These are phyloP conservation scores for Phytophthora agathidicida DNA, from an alignment of 352 stramenopile genomes.

Conservation along the genomic window DNA sequence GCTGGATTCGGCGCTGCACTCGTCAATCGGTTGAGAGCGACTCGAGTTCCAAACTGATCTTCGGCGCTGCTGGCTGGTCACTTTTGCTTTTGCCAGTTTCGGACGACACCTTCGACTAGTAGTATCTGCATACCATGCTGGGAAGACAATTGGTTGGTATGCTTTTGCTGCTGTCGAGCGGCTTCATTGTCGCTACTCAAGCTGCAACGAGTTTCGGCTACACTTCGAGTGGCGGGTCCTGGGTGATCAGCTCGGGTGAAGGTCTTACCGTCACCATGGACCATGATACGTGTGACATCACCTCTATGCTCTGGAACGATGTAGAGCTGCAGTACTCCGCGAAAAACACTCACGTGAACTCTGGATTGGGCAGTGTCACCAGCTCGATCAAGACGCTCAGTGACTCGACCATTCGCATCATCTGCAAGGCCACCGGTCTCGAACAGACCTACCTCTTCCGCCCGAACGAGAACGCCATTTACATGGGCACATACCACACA, in stretches of 20 bases:
- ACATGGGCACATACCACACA: slow-evolving; percentile 56
- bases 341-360: slow-evolving; percentile 51
- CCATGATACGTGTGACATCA: slow-evolving; percentile 52
- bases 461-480: slow-evolving; percentile 50
- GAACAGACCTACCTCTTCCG: slow-evolving; percentile 63
- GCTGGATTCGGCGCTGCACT: slow-evolving; percentile 3
- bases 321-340: slow-evolving; percentile 52
- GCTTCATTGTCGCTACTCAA: background rate
- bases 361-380: slow-evolving; percentile 38
- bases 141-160: slow-evolving; percentile 1
- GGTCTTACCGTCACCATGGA: slow-evolving; percentile 46
- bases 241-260: slow-evolving; percentile 38
- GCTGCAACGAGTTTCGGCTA: slow-evolving; percentile 42
- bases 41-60: slow-evolving; percentile 6
- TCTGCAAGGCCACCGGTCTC: slow-evolving; percentile 35
- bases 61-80: slow-evolving; percentile 3
- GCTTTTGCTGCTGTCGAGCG: background rate
- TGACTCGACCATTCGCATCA: slow-evolving; percentile 44
- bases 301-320: slow-evolving; percentile 42
- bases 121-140: slow-evolving; percentile 1
- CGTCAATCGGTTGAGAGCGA: background rate
- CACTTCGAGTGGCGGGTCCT: slow-evolving; percentile 36
- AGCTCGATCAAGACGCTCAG: slow-evolving; percentile 38
- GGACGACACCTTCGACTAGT: background rate
- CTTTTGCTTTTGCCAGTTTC: slow-evolving; percentile 13